Conservation (phyloP, 2,329 filamentous ascomycete species). For the Diaporthe vaccinii region DNA sequence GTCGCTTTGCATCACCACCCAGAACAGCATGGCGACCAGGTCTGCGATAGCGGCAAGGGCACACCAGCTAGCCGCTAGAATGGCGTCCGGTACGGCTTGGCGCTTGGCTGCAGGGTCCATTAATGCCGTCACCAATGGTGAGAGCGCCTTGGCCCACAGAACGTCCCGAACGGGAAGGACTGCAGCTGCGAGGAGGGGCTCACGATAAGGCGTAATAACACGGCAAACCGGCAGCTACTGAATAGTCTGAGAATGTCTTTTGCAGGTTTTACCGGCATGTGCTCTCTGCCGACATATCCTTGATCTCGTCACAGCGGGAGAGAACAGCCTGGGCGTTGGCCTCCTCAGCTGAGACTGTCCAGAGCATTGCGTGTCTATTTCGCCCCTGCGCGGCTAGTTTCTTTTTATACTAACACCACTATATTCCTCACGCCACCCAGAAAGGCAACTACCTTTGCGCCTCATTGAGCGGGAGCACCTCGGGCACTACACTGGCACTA, state of each 20-base stretch:
- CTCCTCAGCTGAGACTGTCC: constrained; percentile 29
- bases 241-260: not conserved
- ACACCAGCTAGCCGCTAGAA: constrained; percentile 13
- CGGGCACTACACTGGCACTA: constrained; percentile 30
- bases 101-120: constrained; percentile 24
- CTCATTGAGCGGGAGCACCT: constrained; percentile 35
- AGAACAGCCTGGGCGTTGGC: constrained; percentile 2
- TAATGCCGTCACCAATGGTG: constrained; percentile 31
- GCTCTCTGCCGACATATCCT: not conserved
- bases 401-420: not conserved
- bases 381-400: constrained; percentile 20
- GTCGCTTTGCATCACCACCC: constrained; percentile 22
- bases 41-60: constrained; percentile 16
- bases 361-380: constrained; percentile 27
- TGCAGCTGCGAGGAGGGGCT: constrained; percentile 2
- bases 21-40: not conserved
- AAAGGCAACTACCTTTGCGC: not conserved
- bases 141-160: constrained; percentile 20
- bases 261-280: not conserved
- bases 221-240: constrained; percentile 1
- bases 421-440: constrained; percentile 8
- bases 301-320: not conserved
- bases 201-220: constrained; percentile 17
- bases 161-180: constrained; percentile 31
- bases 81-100: constrained; percentile 11